Base-by-base conservation (phyloP, 768 basidiomycete species). In the Lactarius sp. region DNA sequence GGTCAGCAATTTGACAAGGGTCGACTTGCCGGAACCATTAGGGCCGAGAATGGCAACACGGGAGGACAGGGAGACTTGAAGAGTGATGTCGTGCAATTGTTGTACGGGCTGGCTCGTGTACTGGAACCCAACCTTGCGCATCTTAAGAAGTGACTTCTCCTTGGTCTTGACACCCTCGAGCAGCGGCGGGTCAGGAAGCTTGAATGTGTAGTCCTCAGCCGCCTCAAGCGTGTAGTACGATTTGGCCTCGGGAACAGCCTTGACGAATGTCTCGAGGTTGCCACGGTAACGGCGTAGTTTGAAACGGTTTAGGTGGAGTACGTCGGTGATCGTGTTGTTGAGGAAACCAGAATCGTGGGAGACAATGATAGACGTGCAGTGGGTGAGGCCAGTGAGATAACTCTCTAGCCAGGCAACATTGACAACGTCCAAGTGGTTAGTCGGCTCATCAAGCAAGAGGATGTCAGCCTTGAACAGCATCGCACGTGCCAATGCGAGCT, bases 161-260 rank as follows among this genome's bases (percentile, higher is more conserved):
- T 98, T 98, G 73, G 95, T 98, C 89, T 98, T 98, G 80, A 98
- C 95, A 89, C 95, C 95, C 69, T 98, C 95, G 66, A 98, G 90
- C 68, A 98, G 86, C 73, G 95, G 95, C 59, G 95, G 95, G 73
- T 93, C 88, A 61, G 95, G 95, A 70, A 98, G 87, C 85, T 94
- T 95, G 87, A 97, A 98, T 80, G 85, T 90, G 87, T 98, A 98
- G 82, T 96, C 92, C 79, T 96, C 94, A 58, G 85, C 84, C 62
- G 94, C 92, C 79, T 96, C 87, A 70, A 98, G 91, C 66, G 90
- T 92, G 83, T 94, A 98, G 84, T 98, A 98, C 8, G 94, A 92
- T 81, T 90, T 95, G 76, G 95, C 95, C 80, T 98, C 95, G 50
- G 95, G 95, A 62, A 98, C 95, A 69, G 83, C 84, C 77, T 91